Percentiles rank a stretch among this genome's conserved stretches.
Conservation (phyloP, 2,329 filamentous ascomycete species). For the Xylogone sp. region DNA sequence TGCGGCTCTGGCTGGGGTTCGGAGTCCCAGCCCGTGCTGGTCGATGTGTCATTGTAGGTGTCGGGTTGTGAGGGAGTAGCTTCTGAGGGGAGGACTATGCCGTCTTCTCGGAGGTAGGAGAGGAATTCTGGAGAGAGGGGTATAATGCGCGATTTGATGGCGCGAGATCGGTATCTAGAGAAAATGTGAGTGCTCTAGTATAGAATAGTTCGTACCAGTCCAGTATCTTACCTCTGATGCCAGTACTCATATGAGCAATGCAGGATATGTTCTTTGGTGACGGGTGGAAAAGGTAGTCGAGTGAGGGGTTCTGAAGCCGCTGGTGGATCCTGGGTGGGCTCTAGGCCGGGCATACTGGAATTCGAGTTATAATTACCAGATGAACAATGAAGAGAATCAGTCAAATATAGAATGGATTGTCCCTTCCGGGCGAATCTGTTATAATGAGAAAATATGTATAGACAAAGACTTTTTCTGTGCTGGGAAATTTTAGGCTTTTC, state of each 20-base stretch:
- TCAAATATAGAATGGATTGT: no score
- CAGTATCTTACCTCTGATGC: slow-evolving; percentile 64
- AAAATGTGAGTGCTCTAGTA: slow-evolving; percentile 6
- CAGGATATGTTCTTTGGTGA: slow-evolving; percentile 82
- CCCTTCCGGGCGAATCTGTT: no score
- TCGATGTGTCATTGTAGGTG: slow-evolving; percentile 34
- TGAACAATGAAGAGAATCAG: neutral
- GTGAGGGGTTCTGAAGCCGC: slow-evolving; percentile 19
- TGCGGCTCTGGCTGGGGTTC: slow-evolving; percentile 27
- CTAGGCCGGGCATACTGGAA: slow-evolving; percentile 23
- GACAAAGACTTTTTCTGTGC: neutral
- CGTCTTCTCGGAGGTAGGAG: slow-evolving; percentile 84
- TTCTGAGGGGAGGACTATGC: slow-evolving; percentile 78
- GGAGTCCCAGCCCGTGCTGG: slow-evolving; percentile 53
- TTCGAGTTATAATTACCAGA: neutral
- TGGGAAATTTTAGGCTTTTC: neutral
- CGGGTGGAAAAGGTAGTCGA: slow-evolving; percentile 70
- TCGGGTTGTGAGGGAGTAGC: slow-evolving; percentile 20
- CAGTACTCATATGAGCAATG: slow-evolving; percentile 93
- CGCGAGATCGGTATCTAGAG: slow-evolving; percentile 68
- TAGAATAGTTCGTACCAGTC: neutral
- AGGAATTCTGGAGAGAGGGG: slow-evolving; percentile 73
- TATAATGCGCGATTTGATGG: slow-evolving; percentile 83
- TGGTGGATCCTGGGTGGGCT: slow-evolving; percentile 6
- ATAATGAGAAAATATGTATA: no score